Base-by-base conservation (phyloP, 345 rosid genomes). In the Boechera divaricarpa region DNA sequence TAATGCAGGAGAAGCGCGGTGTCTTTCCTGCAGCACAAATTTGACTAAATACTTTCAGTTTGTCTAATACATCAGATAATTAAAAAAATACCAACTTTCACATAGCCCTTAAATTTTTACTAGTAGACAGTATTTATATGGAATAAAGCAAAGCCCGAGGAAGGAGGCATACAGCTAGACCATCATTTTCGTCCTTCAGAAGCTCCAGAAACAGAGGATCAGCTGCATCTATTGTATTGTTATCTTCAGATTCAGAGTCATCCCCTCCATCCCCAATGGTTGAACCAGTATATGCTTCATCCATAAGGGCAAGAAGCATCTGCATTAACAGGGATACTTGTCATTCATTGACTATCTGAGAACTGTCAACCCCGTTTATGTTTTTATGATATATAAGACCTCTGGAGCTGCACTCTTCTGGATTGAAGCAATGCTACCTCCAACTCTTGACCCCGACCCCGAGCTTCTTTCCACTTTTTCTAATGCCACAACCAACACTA, bases 261-360 rank as follows among this genome's bases (percentile, higher is more conserved):
- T 80, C 97, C 68, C 93, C 96, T 66, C 94, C 96, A 82, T 89
- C 91, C 35, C 87, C 97, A 10, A 95, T 89, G 74, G 94, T 90
- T 61, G 98, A 95, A 83, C 99, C 99, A 52, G 97, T 92, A 79
- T 95, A 95, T 32, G 99, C 99, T 82, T 95, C 99, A 86, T 95
- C 98, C 99, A 95, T 95, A 76, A 95, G 95, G 41, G 92, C 96
- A 83, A 92, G 94, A 62, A 95, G 85, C 98, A 95, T 92, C 98
- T 92, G 89, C 71, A 76, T 63, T 63, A 67, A 84, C 10, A 33
- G 44, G 58, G 24, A 67, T 33, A 58, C 41, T 28, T 74, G 60
- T 54, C 59, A 66, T 60, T 41, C 47, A 67, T 16, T 32, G 45
- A 75, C n/a, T 10, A 67, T 48, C 13, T 9, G 31, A 56, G 38